phyloP scores from a whole-genome alignment of 345 rosid species.

The Geranium brycei region DNA sequence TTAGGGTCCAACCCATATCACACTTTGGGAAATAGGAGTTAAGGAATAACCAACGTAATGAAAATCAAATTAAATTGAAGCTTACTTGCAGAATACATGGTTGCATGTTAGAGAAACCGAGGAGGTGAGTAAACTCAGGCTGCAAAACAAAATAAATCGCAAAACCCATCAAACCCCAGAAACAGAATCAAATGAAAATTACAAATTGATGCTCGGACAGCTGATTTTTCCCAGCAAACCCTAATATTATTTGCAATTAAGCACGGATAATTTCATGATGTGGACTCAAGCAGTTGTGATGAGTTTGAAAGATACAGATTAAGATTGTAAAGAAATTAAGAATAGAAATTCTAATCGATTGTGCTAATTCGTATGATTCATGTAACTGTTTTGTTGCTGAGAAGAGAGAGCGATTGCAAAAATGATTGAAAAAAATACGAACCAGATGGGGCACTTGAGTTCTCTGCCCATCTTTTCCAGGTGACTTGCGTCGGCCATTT shows the following conservation, averaged over 20 bases:
- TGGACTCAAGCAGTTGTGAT: no score
- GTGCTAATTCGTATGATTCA: no score
- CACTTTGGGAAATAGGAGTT: neutral
- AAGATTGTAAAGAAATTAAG: neutral
- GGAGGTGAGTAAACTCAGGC: slow-evolving; percentile 61
- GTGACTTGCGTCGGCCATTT: slow-evolving; percentile 53
- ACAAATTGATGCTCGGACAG: neutral
- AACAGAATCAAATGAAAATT: neutral
- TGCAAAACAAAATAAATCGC: slow-evolving; percentile 14
- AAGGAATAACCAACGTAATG: neutral
- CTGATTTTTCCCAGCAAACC: no score
- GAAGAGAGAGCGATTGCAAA: neutral
- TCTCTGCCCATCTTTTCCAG: slow-evolving; percentile 91
- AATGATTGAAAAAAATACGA: neutral
- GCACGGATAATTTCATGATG: no score
- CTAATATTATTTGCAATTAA: no score
- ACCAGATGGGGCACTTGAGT: slow-evolving; percentile 95
- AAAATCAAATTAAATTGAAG: neutral
- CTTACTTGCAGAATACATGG: slow-evolving; percentile 90
- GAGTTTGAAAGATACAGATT: neutral
- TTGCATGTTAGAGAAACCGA: slow-evolving; percentile 70
- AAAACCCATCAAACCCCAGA: neutral
- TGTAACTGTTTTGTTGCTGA: no score
- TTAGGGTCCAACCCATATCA: no score
- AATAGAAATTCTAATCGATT: no score